Evolutionary conservation across 2,329 filamentous ascomycete genomes (phyloP).

Genomic region (Akanthomyces uredinophilus): DNA sequence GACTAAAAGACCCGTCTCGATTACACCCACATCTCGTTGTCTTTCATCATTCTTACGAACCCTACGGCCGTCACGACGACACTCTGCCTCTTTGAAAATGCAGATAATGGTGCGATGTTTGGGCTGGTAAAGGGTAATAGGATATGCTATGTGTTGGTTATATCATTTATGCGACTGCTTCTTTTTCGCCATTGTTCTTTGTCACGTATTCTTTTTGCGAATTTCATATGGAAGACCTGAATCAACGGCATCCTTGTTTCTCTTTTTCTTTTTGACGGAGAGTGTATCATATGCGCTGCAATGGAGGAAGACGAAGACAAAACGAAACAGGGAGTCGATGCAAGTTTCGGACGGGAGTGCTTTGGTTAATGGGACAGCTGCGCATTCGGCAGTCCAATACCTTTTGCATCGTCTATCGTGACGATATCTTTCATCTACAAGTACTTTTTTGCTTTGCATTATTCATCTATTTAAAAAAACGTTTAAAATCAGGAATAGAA

Average conservation of each 20-base stretch:
- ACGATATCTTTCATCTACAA: background rate
- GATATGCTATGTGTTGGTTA: background rate
- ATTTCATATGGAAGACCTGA: background rate
- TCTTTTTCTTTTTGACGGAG: background rate
- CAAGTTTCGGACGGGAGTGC: background rate
- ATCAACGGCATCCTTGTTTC: background rate
- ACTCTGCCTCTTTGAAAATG: background rate
- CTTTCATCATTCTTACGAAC: background rate
- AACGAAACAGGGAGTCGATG: background rate
- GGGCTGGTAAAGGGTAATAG: background rate
- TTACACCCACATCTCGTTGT: background rate
- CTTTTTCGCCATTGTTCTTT: background rate
- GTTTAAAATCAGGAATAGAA: background rate
- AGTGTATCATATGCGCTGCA: slow-evolving; percentile 11
- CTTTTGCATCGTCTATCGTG: background rate
- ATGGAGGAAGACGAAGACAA: background rate
- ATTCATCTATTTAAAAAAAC: background rate
- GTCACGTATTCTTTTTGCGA: background rate
- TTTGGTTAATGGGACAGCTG: background rate
- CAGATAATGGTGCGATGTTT: slow-evolving; percentile 11
- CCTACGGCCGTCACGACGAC: slow-evolving; percentile 11
- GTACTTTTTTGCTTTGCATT: slow-evolving; percentile 1
- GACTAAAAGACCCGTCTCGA: background rate
- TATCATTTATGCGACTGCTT: slow-evolving; percentile 8
- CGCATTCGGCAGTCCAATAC: no score